A percentile compares a stretch with the other conserved stretches of the same genome.
Evolutionary conservation across 768 basidiomycete species (phyloP).

Genomic region (Boletus reticulatus): DNA sequence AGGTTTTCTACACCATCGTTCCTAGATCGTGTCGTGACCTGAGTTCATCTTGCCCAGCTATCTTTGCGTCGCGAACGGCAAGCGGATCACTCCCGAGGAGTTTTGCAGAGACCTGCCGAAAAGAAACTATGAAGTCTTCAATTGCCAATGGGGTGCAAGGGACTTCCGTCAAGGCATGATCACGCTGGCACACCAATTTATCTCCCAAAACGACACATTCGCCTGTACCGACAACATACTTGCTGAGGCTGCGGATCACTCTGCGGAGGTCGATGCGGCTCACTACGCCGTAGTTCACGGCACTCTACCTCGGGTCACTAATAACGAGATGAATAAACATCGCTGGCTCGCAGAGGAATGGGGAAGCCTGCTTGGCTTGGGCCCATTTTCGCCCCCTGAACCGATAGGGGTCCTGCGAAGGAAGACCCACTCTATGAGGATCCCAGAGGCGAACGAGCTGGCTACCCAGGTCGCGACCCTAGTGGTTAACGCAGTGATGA

Average conservation of each 20-base stretch:
- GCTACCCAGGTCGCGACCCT: neutral
- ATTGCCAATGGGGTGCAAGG: neutral
- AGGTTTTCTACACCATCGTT: neutral
- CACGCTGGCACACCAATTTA: neutral
- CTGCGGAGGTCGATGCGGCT: neutral
- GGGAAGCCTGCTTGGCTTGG: conserved; percentile 7
- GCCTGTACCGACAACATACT: neutral
- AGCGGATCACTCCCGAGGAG: neutral
- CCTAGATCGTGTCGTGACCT: too few species aligned
- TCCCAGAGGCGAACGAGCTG: neutral
- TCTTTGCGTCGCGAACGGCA: neutral
- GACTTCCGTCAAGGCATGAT: conserved; percentile 2
- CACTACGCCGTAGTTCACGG: conserved; percentile 3
- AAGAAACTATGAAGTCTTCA: neutral
- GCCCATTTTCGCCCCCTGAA: neutral
- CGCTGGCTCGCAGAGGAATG: conserved; percentile 1
- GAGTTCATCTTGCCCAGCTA: neutral
- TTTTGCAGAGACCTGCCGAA: neutral
- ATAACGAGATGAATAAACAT: neutral
- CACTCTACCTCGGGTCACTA: neutral
- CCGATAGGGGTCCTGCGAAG: neutral
- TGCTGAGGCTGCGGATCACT: neutral
- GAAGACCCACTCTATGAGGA: neutral
- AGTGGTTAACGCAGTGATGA: neutral
- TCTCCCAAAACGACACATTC: neutral